These are phyloP conservation scores for Fusarium aywerte DNA, from an alignment of 2,329 filamentous ascomycete genomes.

Conservation along the genomic window DNA sequence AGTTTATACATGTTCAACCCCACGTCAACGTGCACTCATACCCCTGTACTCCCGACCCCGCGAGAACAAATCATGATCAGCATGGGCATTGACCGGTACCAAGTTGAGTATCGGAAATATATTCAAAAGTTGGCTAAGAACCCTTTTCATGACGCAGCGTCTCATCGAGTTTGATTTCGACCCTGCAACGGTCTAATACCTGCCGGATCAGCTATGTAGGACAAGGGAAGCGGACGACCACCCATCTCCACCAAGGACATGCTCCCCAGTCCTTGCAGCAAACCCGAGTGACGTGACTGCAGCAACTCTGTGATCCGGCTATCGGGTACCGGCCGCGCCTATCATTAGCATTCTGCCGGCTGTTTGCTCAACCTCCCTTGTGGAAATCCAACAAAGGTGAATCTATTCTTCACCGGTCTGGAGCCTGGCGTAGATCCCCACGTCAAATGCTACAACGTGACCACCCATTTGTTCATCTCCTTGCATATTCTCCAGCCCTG, in stretches of 20 bases:
- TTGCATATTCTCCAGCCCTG: slow-evolving; percentile 30
- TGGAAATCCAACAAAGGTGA: slow-evolving; percentile 33
- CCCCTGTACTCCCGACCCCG: slow-evolving; percentile 6
- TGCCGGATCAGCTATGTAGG: slow-evolving; percentile 38
- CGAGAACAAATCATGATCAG: slow-evolving; percentile 10
- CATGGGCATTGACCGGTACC: slow-evolving; percentile 39
- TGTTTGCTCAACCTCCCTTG: slow-evolving; percentile 33
- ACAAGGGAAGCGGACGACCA: slow-evolving; percentile 35
- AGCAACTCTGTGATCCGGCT: slow-evolving; percentile 29
- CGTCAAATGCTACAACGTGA: slow-evolving; percentile 35
- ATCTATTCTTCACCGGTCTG: slow-evolving; percentile 44
- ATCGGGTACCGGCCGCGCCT: slow-evolving; percentile 26
- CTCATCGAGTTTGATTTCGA: slow-evolving; percentile 2
- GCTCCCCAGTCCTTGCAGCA: slow-evolving; percentile 14
- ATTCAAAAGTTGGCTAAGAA: slow-evolving; percentile 1
- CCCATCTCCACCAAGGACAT: slow-evolving; percentile 18
- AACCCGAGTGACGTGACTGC: slow-evolving; percentile 13
- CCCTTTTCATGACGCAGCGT: slow-evolving; percentile 27
- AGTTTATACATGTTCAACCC: slow-evolving; percentile 14
- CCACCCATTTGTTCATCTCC: slow-evolving; percentile 16
- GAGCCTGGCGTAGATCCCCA: slow-evolving; percentile 39
- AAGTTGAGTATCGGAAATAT: slow-evolving; percentile 10
- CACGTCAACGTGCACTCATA: slow-evolving; percentile 15
- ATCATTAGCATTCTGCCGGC: slow-evolving; percentile 24
- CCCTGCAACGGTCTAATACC: slow-evolving; percentile 19